Conservation (phyloP, 2,329 filamentous ascomycete genomes). For the Knufia fluminis region DNA sequence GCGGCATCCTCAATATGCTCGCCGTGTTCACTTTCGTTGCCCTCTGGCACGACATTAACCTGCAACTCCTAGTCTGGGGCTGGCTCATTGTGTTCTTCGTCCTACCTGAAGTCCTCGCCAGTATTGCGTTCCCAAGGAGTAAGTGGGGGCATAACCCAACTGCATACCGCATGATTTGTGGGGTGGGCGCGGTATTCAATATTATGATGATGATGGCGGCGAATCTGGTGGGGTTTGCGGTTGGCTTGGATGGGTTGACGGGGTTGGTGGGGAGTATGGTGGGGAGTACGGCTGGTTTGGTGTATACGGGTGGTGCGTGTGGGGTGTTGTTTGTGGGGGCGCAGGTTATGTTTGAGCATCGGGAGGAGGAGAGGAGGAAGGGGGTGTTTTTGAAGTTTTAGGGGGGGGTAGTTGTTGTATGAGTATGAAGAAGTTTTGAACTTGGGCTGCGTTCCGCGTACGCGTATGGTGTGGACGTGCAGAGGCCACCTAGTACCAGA, state of each 20-base stretch:
- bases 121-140: constrained; percentile 60
- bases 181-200: constrained; percentile 70
- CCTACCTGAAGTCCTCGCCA: constrained; percentile 70
- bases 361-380: constrained; percentile 71
- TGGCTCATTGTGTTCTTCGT: constrained; percentile 95
- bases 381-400: constrained; percentile 69
- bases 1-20: constrained; percentile 65
- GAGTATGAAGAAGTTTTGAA: no score
- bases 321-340: constrained; percentile 70
- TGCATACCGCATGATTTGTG: constrained; percentile 69
- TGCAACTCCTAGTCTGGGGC: constrained; percentile 85
- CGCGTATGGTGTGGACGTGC: no score
- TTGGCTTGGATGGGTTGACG: constrained; percentile 79
- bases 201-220: constrained; percentile 92
- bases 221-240: constrained; percentile 88
- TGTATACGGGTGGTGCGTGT: constrained; percentile 65
- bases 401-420: no score
- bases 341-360: constrained; percentile 94
- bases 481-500: no score
- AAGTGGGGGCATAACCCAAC: constrained; percentile 63
- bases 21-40: constrained; percentile 93
- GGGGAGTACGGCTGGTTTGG: constrained; percentile 62
- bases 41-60: constrained; percentile 93
- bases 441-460: no score
- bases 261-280: constrained; percentile 67